Percentiles rank a stretch among this genome's conserved stretches.
Conservation (phyloP, 176 grass and related monocot species). For the Hyparrhenia diplandra region DNA sequence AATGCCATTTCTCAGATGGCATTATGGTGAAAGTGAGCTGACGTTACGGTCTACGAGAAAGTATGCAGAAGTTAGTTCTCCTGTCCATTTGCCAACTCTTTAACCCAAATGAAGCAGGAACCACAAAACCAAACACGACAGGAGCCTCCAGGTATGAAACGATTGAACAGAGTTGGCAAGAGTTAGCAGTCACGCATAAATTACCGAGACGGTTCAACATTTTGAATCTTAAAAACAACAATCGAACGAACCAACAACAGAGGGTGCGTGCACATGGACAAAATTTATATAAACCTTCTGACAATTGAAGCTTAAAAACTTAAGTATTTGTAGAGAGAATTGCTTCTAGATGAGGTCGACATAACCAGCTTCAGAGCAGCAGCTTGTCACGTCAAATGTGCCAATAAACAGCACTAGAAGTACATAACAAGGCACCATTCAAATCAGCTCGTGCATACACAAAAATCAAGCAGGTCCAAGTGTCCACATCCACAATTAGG, state of each 20-base stretch:
- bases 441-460: neutral
- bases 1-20: constrained; percentile 26
- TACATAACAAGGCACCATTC: constrained; percentile 9
- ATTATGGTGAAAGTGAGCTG: constrained; percentile 40
- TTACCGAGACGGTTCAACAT: neutral
- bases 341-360: constrained; percentile 21
- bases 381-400: neutral
- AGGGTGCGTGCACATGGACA: neutral
- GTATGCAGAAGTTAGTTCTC: constrained; percentile 22
- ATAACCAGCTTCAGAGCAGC: neutral
- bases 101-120: too few relatives aligned
- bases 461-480: neutral
- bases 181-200: too few relatives aligned
- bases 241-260: neutral
- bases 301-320: neutral
- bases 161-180: neutral
- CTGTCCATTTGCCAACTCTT: constrained; percentile 24
- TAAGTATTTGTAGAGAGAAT: neutral
- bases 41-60: constrained; percentile 10
- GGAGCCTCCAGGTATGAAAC: neutral
- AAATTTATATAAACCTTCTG: neutral
- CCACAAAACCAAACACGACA: neutral
- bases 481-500: constrained; percentile 13
- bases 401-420: neutral
- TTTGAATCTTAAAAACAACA: neutral